phyloP scores from a whole-genome alignment of 306 rosid species.

The Nissolia schottii region DNA sequence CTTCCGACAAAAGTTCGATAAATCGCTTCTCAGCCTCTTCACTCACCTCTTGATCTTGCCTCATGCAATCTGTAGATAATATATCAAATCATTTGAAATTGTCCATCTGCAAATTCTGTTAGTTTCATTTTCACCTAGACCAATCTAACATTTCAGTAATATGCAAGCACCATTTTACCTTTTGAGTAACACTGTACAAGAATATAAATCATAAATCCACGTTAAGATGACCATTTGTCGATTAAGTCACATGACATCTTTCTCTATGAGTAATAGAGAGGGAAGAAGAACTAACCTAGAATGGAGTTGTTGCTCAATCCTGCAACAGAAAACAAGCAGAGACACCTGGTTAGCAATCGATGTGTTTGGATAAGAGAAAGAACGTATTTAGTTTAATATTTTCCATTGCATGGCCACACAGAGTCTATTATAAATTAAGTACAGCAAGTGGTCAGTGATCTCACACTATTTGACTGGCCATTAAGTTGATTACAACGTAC shows the following conservation, averaged over 20 bases:
- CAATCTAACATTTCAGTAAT: slow-evolving; percentile 5
- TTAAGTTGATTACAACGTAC: not conserved
- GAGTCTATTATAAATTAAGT: not conserved
- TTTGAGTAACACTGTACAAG: too few relatives aligned
- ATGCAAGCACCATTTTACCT: not conserved
- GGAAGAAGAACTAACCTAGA: slow-evolving; percentile 32
- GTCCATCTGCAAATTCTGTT: too few relatives aligned
- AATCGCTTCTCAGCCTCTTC: slow-evolving; percentile 43
- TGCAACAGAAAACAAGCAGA: slow-evolving; percentile 32
- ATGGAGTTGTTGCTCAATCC: slow-evolving; percentile 41
- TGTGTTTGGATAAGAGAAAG: slow-evolving; percentile 6
- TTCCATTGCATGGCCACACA: not conserved
- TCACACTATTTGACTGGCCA: not conserved
- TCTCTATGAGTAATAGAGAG: not conserved
- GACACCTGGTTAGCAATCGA: slow-evolving; percentile 2
- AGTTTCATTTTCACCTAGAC: too few relatives aligned
- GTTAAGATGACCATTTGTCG: too few relatives aligned
- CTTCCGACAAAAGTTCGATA: slow-evolving; percentile 36
- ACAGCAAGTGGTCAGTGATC: not conserved
- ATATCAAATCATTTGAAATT: not conserved
- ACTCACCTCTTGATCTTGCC: slow-evolving; percentile 43
- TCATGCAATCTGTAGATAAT: slow-evolving; percentile 42
- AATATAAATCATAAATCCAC: too few relatives aligned
- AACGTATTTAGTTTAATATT: not conserved
- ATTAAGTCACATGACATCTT: too few relatives aligned